A percentile compares a stretch with the other conserved stretches of the same genome.
Conservation (phyloP, 768 basidiomycete species). For the Trametes villosa region DNA sequence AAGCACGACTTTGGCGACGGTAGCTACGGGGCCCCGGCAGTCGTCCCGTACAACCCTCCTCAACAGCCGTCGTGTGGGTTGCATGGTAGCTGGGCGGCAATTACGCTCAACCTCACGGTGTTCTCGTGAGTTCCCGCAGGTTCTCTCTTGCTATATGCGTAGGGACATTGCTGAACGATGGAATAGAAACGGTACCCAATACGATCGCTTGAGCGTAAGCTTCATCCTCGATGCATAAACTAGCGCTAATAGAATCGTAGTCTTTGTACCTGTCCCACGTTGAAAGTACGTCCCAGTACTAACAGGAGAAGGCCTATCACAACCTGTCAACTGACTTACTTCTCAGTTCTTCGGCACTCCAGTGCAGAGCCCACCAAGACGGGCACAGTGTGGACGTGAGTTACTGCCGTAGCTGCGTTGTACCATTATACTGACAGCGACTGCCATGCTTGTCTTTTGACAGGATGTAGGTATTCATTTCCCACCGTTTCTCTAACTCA, state of each 20-base stretch:
- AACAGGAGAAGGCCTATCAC: neutral
- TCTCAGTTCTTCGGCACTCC: conserved; percentile 71
- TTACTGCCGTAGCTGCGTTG: neutral
- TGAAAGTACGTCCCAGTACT: conserved; percentile 5
- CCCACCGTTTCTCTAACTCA: neutral
- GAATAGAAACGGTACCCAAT: conserved; percentile 43
- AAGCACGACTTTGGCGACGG: conserved; percentile 16
- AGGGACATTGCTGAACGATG: neutral
- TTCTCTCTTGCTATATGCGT: neutral
- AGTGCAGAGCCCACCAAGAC: conserved; percentile 68
- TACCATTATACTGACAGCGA: neutral
- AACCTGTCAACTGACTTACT: neutral
- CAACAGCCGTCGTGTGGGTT: conserved; percentile 48
- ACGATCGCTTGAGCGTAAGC: conserved; percentile 52
- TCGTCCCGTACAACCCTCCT: conserved; percentile 2
- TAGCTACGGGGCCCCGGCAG: conserved; percentile 13
- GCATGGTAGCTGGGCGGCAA: conserved; percentile 67
- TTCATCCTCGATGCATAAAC: neutral
- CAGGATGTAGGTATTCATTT: conserved; percentile 11
- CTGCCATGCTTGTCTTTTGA: too few species aligned
- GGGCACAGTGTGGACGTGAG: conserved; percentile 73
- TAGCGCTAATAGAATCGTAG: neutral
- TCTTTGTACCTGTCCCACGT: conserved; percentile 14
- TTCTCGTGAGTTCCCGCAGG: conserved; percentile 36
- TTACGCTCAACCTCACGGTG: conserved; percentile 74